Evolutionary conservation across 2,329 filamentous ascomycete genomes (phyloP).

Genomic region (Xylariaceae sp.): DNA sequence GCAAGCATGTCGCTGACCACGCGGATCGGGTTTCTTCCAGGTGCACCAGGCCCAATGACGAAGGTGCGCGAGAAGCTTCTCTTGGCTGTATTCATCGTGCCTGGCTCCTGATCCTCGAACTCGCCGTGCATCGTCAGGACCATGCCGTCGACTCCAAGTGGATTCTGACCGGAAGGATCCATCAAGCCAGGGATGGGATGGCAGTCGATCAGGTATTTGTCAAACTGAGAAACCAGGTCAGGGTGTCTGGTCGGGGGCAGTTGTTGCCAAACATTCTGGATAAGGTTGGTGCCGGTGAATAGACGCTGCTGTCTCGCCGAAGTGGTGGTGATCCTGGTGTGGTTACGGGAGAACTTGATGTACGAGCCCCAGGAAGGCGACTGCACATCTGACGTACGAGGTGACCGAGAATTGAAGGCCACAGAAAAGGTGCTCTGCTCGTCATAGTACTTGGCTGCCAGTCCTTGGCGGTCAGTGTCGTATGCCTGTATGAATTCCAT

Average conservation of each 20-base stretch:
- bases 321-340: conserved; percentile 58
- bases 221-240: conserved; percentile 55
- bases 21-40: conserved; percentile 56
- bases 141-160: conserved; percentile 66
- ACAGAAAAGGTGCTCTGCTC: conserved; percentile 67
- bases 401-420: conserved; percentile 57
- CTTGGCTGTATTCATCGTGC: conserved; percentile 49
- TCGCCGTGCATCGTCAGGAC: conserved; percentile 75
- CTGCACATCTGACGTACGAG: conserved; percentile 37
- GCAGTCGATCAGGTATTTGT: conserved; percentile 78
- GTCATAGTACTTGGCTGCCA: conserved; percentile 67
- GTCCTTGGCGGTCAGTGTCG: conserved; percentile 59
- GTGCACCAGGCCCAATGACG: conserved; percentile 66
- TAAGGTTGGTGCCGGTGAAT: conserved; percentile 56
- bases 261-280: conserved; percentile 59
- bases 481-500: conserved; percentile 66
- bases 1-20: conserved; percentile 75
- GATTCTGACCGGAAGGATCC: conserved; percentile 58
- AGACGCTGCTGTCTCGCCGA: conserved; percentile 57
- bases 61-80: conserved; percentile 80
- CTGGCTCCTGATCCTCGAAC: conserved; percentile 64
- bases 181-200: conserved; percentile 63
- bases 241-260: conserved; percentile 71
- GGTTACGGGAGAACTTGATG: conserved; percentile 70
- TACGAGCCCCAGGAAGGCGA: conserved; percentile 62